Conservation (phyloP, 208 protist genomes). For the Angomonas ambiguus region DNA sequence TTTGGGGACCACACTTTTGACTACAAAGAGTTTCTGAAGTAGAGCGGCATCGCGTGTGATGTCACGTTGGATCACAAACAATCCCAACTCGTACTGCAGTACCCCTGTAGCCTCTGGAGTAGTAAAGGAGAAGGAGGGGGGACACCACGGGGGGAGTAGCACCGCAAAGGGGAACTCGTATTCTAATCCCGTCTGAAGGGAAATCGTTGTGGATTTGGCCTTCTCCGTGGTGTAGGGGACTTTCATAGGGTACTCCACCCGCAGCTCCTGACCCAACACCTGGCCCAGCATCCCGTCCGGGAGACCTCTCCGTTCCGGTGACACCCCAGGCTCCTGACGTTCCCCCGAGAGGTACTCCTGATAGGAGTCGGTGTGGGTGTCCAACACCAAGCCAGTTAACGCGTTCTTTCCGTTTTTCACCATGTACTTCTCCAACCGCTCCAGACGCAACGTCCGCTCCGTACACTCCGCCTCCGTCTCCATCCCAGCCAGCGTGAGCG, state of each 20-base stretch:
- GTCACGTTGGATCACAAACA: conserved; percentile 1
- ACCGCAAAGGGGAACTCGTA: conserved; percentile 24
- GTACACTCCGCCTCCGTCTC: neutral
- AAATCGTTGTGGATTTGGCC: neutral
- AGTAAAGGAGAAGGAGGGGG: conserved; percentile 29
- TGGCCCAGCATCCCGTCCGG: neutral
- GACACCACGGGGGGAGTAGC: conserved; percentile 28
- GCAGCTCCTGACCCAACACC: neutral
- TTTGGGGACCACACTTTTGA: conserved; percentile 18
- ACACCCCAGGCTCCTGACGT: neutral
- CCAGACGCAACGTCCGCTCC: neutral
- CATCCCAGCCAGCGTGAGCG: conserved; percentile 5
- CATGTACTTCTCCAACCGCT: conserved; percentile 10
- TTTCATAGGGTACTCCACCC: neutral
- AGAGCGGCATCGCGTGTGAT: neutral
- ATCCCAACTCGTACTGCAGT: conserved; percentile 18
- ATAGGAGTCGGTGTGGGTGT: conserved; percentile 4
- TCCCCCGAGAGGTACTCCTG: neutral
- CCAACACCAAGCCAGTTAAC: conserved; percentile 19
- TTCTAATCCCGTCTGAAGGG: neutral
- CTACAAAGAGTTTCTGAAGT: neutral
- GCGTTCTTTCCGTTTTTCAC: conserved; percentile 10
- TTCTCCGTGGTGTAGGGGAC: neutral
- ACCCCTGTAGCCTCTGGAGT: conserved; percentile 1
- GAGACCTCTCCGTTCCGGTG: neutral